Evolutionary conservation across 495 filamentous ascomycete genomes (phyloP), one percentile per base, ranked within the genome.

Genomic region (Xylaria cubensis): DNA sequence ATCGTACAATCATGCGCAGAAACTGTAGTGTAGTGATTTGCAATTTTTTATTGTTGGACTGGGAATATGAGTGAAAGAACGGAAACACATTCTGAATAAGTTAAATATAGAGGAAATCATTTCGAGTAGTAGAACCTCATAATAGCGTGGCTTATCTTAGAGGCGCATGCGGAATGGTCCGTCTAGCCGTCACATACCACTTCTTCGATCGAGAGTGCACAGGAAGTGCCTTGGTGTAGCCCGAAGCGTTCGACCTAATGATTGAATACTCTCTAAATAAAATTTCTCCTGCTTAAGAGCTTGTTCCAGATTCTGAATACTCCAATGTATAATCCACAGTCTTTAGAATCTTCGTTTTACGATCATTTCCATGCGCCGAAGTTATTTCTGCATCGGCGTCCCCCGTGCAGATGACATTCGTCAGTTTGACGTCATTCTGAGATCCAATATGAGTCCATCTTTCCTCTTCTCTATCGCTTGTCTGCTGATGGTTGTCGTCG

Each of bases 281-380:
- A 10, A 29, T 7, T 24, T 15, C n/a, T 70, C n/a, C 42, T 17
- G 51, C 4, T 41, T 21, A 17, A 19, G 55, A 24, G 17, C 15
- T 41, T 29, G 19, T 13, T 32, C 17, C 19, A 36, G 56, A 21
- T 26, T 41, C 39, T 4, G 67, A 70, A 19, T 50, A 62, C 26
- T 62, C 67, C 55, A 62, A 44, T 4, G 15, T 39, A 62, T 70
- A 70, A 12, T 39, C 55, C 56, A 50, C 21, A 5, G 55, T 70
- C 55, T 70, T 62, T 26, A 62, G 9, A 15, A 70, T 51, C 17
- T 44, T 56, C 29, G 19, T 50, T n/a, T 24, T 8, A 36, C 9
- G 21, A 46, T 0, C 26, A 32, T 10, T 34, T 29, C 53, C 46
- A 8, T 3, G 4, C 4, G 15, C 3, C 12, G 32, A 24, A 1